These are phyloP conservation scores for Diaporthe velutina DNA, from an alignment of 2,329 filamentous ascomycete genomes.

Conservation along the genomic window DNA sequence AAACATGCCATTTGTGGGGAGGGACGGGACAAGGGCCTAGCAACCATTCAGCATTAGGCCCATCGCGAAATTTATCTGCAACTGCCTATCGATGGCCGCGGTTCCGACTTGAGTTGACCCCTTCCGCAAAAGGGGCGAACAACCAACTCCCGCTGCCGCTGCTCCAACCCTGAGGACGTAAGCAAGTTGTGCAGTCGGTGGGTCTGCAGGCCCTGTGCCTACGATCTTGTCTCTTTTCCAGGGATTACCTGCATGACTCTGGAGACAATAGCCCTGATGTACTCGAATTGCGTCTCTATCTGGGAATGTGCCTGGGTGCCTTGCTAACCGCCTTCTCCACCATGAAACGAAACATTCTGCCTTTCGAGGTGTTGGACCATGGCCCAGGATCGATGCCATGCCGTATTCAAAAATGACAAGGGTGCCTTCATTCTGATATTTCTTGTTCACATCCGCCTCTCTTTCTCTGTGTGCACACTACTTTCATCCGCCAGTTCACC, in stretches of 20 bases:
- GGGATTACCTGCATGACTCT: conserved; percentile 3
- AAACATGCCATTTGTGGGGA: conserved; percentile 31
- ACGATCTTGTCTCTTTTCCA: not conserved
- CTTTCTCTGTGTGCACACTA: not conserved
- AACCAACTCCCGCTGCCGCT: not conserved
- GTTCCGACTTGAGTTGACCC: not conserved
- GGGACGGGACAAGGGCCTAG: conserved; percentile 5
- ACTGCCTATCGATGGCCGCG: conserved; percentile 33
- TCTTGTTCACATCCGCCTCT: not conserved
- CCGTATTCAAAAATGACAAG: not conserved
- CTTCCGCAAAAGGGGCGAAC: conserved; percentile 14
- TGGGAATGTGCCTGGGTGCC: not conserved
- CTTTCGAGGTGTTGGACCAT: conserved; percentile 23
- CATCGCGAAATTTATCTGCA: conserved; percentile 27
- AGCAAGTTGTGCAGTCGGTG: not conserved
- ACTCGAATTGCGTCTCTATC: not conserved
- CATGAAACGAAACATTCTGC: conserved; percentile 35
- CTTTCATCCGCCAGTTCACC: not conserved
- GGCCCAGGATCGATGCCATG: not conserved
- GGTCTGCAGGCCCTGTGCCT: conserved; percentile 1
- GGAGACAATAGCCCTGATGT: not conserved
- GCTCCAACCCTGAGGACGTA: conserved; percentile 1
- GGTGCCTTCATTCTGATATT: not conserved
- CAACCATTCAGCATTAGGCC: not conserved
- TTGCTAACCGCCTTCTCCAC: not conserved